phyloP scores from a whole-genome alignment of 768 basidiomycete genomes.

The Leccinum pellstonianum region DNA sequence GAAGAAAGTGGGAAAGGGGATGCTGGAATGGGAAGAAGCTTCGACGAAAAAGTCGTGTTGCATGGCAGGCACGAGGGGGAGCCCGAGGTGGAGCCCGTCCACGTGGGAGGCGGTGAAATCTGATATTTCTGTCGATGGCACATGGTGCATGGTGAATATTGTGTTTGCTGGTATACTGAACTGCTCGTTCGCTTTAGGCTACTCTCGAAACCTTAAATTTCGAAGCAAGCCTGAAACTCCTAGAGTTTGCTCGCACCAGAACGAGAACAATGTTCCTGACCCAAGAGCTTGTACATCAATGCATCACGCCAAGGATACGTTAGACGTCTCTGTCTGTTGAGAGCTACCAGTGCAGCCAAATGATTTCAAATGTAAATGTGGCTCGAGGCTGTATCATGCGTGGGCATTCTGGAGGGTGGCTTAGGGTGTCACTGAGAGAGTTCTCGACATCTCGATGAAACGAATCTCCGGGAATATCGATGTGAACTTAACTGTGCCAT shows the following conservation, averaged over 20 bases:
- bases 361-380: background rate
- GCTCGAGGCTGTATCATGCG: background rate
- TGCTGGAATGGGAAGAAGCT: conserved; percentile 18
- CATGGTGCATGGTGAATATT: background rate
- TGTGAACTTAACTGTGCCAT: background rate
- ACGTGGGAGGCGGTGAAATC: conserved; percentile 9
- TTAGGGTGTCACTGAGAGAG: background rate
- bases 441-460: background rate
- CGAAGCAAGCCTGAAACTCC: background rate
- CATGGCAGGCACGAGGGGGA: conserved; percentile 8
- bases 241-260: background rate
- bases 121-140: conserved; percentile 1
- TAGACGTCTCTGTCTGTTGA: background rate
- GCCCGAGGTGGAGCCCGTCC: conserved; percentile 4
- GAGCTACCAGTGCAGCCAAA: background rate
- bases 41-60: conserved; percentile 48
- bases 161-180: background rate
- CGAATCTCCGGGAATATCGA: background rate
- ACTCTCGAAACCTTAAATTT: background rate
- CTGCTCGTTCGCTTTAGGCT: background rate
- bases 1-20: conserved; percentile 29
- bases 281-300: background rate
- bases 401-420: background rate
- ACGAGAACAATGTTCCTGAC: background rate
- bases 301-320: background rate